phyloP scores from a whole-genome alignment of 768 basidiomycete species.

The Naganishia kalamii region DNA sequence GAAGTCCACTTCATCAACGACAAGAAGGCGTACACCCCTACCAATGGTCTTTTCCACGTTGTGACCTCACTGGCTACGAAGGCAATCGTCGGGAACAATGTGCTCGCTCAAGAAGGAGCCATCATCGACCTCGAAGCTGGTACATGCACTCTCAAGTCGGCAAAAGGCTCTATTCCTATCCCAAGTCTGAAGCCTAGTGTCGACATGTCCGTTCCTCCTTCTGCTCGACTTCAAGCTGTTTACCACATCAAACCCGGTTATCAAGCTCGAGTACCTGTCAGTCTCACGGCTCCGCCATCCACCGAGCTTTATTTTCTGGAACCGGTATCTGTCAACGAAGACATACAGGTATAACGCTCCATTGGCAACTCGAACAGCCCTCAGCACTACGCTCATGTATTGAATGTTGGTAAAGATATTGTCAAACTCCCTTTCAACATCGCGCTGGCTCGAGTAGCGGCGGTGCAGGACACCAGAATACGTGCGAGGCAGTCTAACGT shows the following conservation, averaged over 20 bases:
- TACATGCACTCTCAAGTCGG: background rate
- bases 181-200: background rate
- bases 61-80: background rate
- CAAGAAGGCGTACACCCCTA: background rate
- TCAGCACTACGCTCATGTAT: too few relatives aligned
- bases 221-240: background rate
- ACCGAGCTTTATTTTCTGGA: too few relatives aligned
- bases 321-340: too few relatives aligned
- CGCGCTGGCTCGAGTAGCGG: too few relatives aligned
- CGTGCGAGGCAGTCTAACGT: too few relatives aligned
- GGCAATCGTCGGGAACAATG: constrained; percentile 11
- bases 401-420: too few relatives aligned
- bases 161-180: too few relatives aligned
- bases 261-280: background rate
- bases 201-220: background rate
- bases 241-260: constrained; percentile 11
- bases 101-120: constrained; percentile 3
- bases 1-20: constrained; percentile 6
- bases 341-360: too few relatives aligned
- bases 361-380: too few relatives aligned
- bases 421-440: too few relatives aligned
- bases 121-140: background rate
- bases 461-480: too few relatives aligned
- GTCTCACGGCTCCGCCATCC: background rate
- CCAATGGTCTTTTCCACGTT: too few relatives aligned